Evolutionary conservation across 2,329 filamentous ascomycete species (phyloP).

Genomic region (Didymella lethalis): DNA sequence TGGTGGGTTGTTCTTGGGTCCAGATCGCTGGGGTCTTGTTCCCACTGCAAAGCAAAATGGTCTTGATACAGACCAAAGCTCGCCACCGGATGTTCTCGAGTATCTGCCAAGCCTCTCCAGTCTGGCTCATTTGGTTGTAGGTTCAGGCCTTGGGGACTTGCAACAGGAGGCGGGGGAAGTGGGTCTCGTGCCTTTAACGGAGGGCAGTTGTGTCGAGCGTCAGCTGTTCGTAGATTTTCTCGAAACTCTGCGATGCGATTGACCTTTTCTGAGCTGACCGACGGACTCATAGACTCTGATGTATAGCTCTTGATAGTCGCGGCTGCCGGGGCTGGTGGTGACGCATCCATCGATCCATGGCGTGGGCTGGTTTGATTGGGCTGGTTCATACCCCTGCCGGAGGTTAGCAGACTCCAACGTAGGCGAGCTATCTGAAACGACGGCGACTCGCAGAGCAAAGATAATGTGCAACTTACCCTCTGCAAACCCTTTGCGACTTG

Average conservation of each 20-base stretch:
- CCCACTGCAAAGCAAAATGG: constrained; percentile 53
- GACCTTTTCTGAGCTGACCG: constrained; percentile 40
- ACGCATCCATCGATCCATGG: constrained; percentile 9
- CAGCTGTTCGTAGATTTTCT: constrained; percentile 38
- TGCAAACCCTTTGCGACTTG: constrained; percentile 86
- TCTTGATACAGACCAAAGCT: constrained; percentile 46
- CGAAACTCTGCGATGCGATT: constrained; percentile 42
- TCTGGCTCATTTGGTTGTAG: constrained; percentile 46
- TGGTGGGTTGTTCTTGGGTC: constrained; percentile 60
- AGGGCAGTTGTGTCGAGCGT: constrained; percentile 41
- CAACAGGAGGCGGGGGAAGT: constrained; percentile 32
- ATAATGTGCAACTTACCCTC: constrained; percentile 59
- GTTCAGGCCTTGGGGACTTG: constrained; percentile 43
- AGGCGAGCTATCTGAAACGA: constrained; percentile 30
- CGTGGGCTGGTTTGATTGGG: constrained; percentile 11
- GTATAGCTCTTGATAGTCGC: constrained; percentile 44
- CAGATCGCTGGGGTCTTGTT: constrained; percentile 62
- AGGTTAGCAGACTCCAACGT: constrained; percentile 2
- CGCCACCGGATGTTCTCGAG: constrained; percentile 38
- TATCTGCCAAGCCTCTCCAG: constrained; percentile 43
- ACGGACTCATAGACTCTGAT: constrained; percentile 41
- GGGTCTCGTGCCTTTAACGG: constrained; percentile 38
- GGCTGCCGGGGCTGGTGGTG: constrained; percentile 14
- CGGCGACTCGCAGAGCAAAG: constrained; percentile 19
- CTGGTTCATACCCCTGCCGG: constrained; percentile 19